These are phyloP conservation scores for Amaranthus cruentus DNA, from an alignment of 148 eudicot species.

Conservation along the genomic window DNA sequence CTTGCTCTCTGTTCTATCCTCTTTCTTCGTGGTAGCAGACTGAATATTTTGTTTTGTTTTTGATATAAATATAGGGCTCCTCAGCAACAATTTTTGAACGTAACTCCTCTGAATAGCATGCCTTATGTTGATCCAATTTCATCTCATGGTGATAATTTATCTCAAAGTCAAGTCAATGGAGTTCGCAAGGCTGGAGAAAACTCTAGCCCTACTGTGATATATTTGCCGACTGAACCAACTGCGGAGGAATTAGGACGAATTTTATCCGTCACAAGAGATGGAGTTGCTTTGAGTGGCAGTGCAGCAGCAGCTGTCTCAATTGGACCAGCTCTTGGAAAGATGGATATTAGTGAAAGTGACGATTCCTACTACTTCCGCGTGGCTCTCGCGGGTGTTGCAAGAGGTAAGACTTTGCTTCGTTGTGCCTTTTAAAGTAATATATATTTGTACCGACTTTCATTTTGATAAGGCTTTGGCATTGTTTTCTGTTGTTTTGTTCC, in stretches of 20 bases:
- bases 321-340: constrained; percentile 51
- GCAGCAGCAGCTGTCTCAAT: constrained; percentile 55
- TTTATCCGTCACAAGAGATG: constrained; percentile 38
- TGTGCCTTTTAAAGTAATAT: neutral
- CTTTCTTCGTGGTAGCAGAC: constrained; percentile 6
- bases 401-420: constrained; percentile 36
- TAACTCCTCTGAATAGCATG: constrained; percentile 40
- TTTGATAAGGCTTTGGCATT: too few relatives aligned
- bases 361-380: constrained; percentile 60
- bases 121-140: constrained; percentile 30
- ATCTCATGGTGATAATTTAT: constrained; percentile 11
- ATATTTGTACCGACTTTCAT: neutral
- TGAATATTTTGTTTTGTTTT: neutral
- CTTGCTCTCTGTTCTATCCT: constrained; percentile 3
- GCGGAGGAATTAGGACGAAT: constrained; percentile 37
- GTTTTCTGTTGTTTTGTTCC: neutral
- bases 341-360: constrained; percentile 50
- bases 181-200: constrained; percentile 3
- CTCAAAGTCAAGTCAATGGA: neutral
- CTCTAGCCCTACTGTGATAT: constrained; percentile 46
- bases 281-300: constrained; percentile 52
- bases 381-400: constrained; percentile 66
- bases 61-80: constrained; percentile 20
- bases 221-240: constrained; percentile 36
- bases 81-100: constrained; percentile 15